Percentiles rank a stretch among this genome's conserved stretches.
Conservation (phyloP, 805 yeast genomes). For the Candida tallmaniae region DNA sequence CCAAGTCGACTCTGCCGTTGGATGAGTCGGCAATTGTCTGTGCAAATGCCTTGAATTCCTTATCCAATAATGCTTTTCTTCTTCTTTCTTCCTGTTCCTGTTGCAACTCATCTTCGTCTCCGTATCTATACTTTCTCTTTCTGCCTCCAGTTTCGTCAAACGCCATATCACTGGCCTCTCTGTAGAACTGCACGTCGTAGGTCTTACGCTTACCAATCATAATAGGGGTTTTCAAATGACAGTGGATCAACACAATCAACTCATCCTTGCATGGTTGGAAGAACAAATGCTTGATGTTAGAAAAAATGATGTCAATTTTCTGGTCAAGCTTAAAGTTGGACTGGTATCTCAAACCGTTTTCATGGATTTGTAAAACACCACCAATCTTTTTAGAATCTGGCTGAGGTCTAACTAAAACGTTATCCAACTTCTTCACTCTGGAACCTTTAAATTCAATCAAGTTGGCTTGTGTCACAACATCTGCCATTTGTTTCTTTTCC, state of each 20-base stretch:
- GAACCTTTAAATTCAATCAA: slow-evolving; percentile 77
- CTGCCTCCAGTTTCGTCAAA: slow-evolving; percentile 97
- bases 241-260: slow-evolving; percentile 84
- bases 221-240: slow-evolving; percentile 87
- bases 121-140: slow-evolving; percentile 81
- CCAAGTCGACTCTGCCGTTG: slow-evolving; percentile 78
- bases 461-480: slow-evolving; percentile 88
- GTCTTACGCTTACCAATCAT: slow-evolving; percentile 96
- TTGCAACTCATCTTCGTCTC: slow-evolving; percentile 97
- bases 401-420: slow-evolving; percentile 87
- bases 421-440: slow-evolving; percentile 81
- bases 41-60: slow-evolving; percentile 84
- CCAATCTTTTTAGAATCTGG: slow-evolving; percentile 97
- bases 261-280: slow-evolving; percentile 97
- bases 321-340: slow-evolving; percentile 82
- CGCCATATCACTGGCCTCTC: slow-evolving; percentile 94
- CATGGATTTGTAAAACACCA: slow-evolving; percentile 86
- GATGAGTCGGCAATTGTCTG: slow-evolving; percentile 89
- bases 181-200: slow-evolving; percentile 89
- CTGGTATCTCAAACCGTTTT: slow-evolving; percentile 92
- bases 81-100: slow-evolving; percentile 98
- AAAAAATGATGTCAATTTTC: slow-evolving; percentile 79
- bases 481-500: slow-evolving; percentile 88
- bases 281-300: slow-evolving; percentile 87
- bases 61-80: slow-evolving; percentile 84